phyloP scores from a whole-genome alignment of 352 stramenopile genomes.

The Phytophthora hibernalis region DNA sequence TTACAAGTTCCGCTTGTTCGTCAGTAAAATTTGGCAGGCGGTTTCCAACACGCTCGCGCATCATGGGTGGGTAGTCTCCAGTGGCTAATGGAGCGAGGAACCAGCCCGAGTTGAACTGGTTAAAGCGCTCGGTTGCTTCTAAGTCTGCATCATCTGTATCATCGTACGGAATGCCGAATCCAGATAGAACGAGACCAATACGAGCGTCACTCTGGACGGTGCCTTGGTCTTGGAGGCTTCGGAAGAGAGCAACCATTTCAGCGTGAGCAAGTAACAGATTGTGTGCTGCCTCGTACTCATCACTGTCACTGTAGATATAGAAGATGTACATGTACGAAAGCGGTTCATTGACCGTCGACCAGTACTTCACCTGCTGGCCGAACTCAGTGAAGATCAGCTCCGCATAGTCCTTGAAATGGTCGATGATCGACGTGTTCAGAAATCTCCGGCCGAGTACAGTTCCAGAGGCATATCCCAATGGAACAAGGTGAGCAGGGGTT shows the following conservation, averaged over 20 bases:
- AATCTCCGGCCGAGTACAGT: slow-evolving; percentile 61
- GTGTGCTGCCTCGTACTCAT: slow-evolving; percentile 77
- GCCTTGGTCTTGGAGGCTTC: slow-evolving; percentile 63
- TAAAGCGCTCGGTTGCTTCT: slow-evolving; percentile 78
- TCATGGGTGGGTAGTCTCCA: slow-evolving; percentile 93
- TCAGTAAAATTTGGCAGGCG: slow-evolving; percentile 90
- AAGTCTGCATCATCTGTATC: slow-evolving; percentile 47
- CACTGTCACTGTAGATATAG: slow-evolving; percentile 69
- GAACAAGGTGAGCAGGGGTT: slow-evolving; percentile 92
- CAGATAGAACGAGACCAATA: slow-evolving; percentile 93
- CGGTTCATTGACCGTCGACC: slow-evolving; percentile 96
- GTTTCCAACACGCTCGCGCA: slow-evolving; percentile 82
- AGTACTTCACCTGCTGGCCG: slow-evolving; percentile 92
- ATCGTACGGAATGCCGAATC: slow-evolving; percentile 83
- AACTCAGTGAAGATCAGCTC: slow-evolving; percentile 92
- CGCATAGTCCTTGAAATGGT: slow-evolving; percentile 90
- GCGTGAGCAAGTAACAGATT: slow-evolving; percentile 93
- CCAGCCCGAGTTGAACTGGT: slow-evolving; percentile 92
- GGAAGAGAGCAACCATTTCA: slow-evolving; percentile 87
- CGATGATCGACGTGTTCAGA: slow-evolving; percentile 62
- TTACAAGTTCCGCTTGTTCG: slow-evolving; percentile 75
- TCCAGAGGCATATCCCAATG: slow-evolving; percentile 93
- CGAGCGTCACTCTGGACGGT: slow-evolving; percentile 51
- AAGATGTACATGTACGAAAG: slow-evolving; percentile 86
- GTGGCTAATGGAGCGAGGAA: slow-evolving; percentile 90